phyloP scores from a whole-genome alignment of 345 rosid species.

The Dimocarpus longan region DNA sequence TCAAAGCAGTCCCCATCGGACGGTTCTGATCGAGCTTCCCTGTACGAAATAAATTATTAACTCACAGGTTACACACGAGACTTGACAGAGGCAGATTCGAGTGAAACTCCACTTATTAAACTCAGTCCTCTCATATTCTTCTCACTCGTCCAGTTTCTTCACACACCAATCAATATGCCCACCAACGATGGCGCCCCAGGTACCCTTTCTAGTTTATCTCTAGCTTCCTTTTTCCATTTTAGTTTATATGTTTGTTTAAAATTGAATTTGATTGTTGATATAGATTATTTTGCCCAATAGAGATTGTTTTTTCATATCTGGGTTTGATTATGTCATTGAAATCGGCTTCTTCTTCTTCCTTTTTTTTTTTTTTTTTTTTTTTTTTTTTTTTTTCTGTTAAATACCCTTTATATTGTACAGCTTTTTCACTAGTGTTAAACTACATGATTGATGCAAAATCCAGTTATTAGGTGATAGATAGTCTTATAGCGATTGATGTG shows the following conservation, averaged over 20 bases:
- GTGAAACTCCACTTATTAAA: background rate
- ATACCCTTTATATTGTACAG: background rate
- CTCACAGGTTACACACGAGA: background rate
- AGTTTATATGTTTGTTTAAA: too few species aligned
- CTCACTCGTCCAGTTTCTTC: background rate
- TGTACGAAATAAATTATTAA: background rate
- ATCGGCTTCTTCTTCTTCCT: background rate
- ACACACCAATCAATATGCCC: constrained; percentile 23
- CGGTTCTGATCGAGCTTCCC: background rate
- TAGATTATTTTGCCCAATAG: background rate
- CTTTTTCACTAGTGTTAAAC: background rate
- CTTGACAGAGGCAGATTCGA: background rate
- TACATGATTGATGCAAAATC: background rate
- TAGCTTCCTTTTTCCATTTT: background rate
- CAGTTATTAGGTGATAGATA: background rate
- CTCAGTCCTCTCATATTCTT: too few species aligned
- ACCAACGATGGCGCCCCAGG: constrained; percentile 32
- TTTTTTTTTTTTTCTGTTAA: too few species aligned
- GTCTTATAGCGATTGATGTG: background rate
- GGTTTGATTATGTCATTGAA: background rate
- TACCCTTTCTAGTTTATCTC: background rate
- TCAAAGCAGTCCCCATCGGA: background rate
- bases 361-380: background rate
- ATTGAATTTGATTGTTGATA: background rate
- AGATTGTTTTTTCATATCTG: background rate